Conservation (phyloP, 176 grass and related monocot genomes). For the Thalia dealbata region DNA sequence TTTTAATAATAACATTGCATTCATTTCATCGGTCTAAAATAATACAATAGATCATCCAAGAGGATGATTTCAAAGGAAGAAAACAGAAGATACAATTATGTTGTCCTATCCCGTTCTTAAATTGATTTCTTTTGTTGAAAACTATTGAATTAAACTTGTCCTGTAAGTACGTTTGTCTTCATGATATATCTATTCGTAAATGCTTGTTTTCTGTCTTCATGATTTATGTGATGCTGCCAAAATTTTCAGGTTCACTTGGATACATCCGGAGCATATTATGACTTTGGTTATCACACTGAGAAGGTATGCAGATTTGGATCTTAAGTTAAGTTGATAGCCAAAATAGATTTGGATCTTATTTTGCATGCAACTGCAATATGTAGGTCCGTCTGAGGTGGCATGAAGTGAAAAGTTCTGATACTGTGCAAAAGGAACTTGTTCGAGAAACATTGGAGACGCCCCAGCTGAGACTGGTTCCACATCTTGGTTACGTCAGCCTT, state of each 20-base stretch:
- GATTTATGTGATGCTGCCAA: slow-evolving; percentile 2
- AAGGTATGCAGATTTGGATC: slow-evolving; percentile 41
- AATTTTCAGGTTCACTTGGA: slow-evolving; percentile 82
- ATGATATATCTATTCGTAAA: not conserved
- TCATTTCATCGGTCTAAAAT: too few species aligned
- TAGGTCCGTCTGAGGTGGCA: slow-evolving; percentile 88
- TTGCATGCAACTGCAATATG: slow-evolving; percentile 1
- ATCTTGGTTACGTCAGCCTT: slow-evolving; percentile 94
- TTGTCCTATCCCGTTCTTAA: not conserved
- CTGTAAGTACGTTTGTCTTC: too few species aligned
- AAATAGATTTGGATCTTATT: too few species aligned
- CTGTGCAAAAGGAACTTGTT: slow-evolving; percentile 53
- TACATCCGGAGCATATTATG: slow-evolving; percentile 62
- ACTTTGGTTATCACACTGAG: slow-evolving; percentile 95
- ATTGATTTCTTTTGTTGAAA: not conserved
- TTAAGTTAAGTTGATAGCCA: not conserved
- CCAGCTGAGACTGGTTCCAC: slow-evolving; percentile 65
- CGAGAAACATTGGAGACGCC: slow-evolving; percentile 67
- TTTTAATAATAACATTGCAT: too few species aligned
- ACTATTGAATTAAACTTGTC: not conserved
- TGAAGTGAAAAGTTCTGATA: slow-evolving; percentile 44
- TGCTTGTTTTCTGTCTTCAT: too few species aligned
- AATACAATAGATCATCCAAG: too few species aligned
- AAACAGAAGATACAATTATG: too few species aligned
- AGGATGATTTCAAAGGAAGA: too few species aligned